Evolutionary conservation across 495 filamentous ascomycete species (phyloP), one percentile per base, ranked within the genome.

Genomic region (Penicillium samsonianum): DNA sequence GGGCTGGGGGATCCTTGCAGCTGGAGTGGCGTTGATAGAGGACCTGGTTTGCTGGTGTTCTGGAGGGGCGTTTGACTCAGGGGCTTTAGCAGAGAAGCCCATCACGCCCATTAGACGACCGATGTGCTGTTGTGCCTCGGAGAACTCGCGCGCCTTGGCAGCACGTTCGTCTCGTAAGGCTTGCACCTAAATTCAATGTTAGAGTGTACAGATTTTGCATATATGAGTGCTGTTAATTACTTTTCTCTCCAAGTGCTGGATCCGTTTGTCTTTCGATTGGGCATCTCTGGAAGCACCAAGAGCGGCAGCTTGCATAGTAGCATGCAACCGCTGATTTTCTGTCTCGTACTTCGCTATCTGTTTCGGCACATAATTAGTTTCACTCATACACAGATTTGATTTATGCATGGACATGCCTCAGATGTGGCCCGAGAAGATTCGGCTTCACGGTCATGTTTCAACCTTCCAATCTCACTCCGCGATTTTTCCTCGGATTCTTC

Each of bases 51-150:
- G 62, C 5, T 62, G 59, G 7, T 66, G 58, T 63, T 67, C 69
- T 52, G 43, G 63, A 19, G 62, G 50, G 23, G 56, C 17, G 26
- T 31, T 61, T 12, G 63, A 48, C n/a, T 64, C 62, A n/a, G 31
- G 55, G 26, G 64, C 44, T 4, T 68, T 62, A 20, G 65, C 49
- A 7, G 70, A 71, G 55, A 74, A 78, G 1, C 73, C 75, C 76
- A 79, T 80, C 3, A 82, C 72, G 17, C 60, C 65, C 73, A 80
- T 79, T 8, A 81, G 61, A 8, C 74, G 72, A 20, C 76, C 62
- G 33, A 78, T 79, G 20, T 80, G 76, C 42, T 80, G 73, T 54
- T 80, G 78, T 16, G 78, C 77, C 50, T 80, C 76, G 1, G 70
- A 73, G 38, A 82, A 78, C 49, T 82, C 78, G 12, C 71, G 71